Base-by-base conservation (phyloP, 139 green algal species). In the Coccomyxa sp. region DNA sequence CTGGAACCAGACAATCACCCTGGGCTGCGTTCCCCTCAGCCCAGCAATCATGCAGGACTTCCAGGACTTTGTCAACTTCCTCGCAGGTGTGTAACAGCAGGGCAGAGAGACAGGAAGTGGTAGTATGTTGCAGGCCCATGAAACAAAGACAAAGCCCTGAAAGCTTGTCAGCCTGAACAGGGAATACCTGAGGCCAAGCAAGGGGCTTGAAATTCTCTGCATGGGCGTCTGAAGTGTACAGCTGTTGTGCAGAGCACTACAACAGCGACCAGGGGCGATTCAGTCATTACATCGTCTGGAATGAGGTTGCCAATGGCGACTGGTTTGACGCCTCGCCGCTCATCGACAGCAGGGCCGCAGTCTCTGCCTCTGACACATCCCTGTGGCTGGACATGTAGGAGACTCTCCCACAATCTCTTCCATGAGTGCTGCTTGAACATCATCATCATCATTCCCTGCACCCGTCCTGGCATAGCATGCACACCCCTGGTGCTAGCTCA, bases 251-350 rank as follows among this genome's bases (percentile, higher is more conserved):
- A 36, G 64, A 72, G 64, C 27, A 36, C 29, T 72, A 36, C 2
- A 72, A 72, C 4, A 36, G n/a, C 64, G 64, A 72, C 64, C n/a
- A 72, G 29, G 64, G 2, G 64, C 24, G 64, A 10, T 72, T 72
- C 64, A 72, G 10, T 10, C 64, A 72, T 27, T 72, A 38, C 29
- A 72, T 72, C 64, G 34, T 72, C 64, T 72, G 64, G 64, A 72
- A 72, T 36, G 64, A 72, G 64, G 64, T 72, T 10, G 64, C 64
- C n/a, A 72, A 72, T 36, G 64, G 29, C 24, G 64, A 72, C 64
- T 72, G 64, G 64, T 72, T 72, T 5, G 64, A 72, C 7, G 10
- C 64, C 18, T 64, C 50, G 18, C 50, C 50, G 5, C 22, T 64
- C 18, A 64, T 64, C 5, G 5, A 64, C 50, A 22, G 18, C 50